Conservation (phyloP, 805 yeast species). For the Spathaspora girioi region DNA sequence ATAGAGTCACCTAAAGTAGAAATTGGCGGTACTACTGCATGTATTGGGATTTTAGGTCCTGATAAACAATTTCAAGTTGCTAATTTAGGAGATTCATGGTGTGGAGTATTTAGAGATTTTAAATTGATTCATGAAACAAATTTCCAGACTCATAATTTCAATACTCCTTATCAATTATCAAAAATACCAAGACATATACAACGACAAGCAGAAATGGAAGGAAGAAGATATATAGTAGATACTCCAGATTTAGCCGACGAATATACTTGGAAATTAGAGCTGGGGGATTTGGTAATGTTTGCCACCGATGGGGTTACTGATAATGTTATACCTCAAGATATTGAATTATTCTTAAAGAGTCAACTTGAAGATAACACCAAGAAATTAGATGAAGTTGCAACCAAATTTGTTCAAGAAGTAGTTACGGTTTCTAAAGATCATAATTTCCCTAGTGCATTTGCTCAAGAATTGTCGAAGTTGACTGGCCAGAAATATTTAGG, state of each 20-base stretch:
- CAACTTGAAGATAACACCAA: conserved; percentile 26
- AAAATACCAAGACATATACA: conserved; percentile 67
- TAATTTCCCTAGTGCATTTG: conserved; percentile 77
- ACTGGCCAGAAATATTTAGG: conserved; percentile 74
- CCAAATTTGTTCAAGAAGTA: conserved; percentile 61
- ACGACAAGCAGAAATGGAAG: conserved; percentile 49
- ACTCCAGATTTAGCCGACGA: conserved; percentile 66
- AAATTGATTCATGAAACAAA: conserved; percentile 61
- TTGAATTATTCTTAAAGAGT: conserved; percentile 64
- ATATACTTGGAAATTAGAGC: conserved; percentile 59
- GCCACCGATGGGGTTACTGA: conserved; percentile 96
- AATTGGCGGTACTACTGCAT: conserved; percentile 94
- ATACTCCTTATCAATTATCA: conserved; percentile 89
- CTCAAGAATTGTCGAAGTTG: conserved; percentile 66
- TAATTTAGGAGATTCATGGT: conserved; percentile 94
- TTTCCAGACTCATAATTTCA: conserved; percentile 82
- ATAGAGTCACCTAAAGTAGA: conserved; percentile 54
- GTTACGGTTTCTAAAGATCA: conserved; percentile 68
- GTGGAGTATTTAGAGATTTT: conserved; percentile 72
- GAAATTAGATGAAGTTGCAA: conserved; percentile 45
- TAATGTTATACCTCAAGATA: conserved; percentile 70
- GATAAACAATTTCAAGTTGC: conserved; percentile 60
- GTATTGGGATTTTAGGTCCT: conserved; percentile 68
- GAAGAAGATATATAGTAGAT: conserved; percentile 67
- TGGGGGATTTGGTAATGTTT: conserved; percentile 73